Evolutionary conservation across 1,139 yeast genomes (phyloP).

Genomic region (Sugiyamaella pinicola): DNA sequence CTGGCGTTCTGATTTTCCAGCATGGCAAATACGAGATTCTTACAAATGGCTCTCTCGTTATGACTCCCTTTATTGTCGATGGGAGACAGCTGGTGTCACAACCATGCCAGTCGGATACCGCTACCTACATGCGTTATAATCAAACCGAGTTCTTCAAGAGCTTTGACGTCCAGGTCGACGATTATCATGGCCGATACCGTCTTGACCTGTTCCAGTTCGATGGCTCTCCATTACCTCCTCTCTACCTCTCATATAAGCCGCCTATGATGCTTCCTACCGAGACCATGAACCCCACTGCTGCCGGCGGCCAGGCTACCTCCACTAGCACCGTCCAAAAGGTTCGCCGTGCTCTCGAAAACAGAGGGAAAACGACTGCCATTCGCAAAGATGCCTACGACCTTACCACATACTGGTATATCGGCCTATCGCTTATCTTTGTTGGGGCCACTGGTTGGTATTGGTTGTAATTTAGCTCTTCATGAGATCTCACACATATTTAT

Average conservation of each 20-base stretch:
- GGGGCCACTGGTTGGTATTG: conserved; percentile 47
- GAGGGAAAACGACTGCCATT: conserved; percentile 74
- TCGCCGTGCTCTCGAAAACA: conserved; percentile 66
- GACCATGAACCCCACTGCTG: conserved; percentile 82
- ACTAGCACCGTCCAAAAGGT: conserved; percentile 34
- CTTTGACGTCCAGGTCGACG: conserved; percentile 63
- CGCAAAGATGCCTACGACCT: conserved; percentile 50
- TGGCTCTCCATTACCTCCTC: conserved; percentile 81
- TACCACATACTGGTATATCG: conserved; percentile 56
- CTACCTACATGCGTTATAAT: conserved; percentile 70
- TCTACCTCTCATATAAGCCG: conserved; percentile 88
- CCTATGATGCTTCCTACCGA: conserved; percentile 94
- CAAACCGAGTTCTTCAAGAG: conserved; percentile 64
- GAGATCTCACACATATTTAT: conserved; percentile 10
- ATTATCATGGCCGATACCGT: conserved; percentile 79
- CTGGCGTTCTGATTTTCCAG: conserved; percentile 80
- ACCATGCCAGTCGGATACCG: conserved; percentile 66
- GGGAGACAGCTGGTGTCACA: conserved; percentile 89
- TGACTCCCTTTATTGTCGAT: conserved; percentile 80
- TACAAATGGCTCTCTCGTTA: conserved; percentile 64
- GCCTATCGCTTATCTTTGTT: conserved; percentile 45
- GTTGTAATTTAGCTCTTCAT: conserved; percentile 30
- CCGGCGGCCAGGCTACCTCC: conserved; percentile 37
- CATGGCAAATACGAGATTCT: conserved; percentile 77
- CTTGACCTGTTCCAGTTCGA: conserved; percentile 77